These are phyloP conservation scores for Cunninghamia lanceolata DNA, from an alignment of 75 land plant genomes.

Conservation along the genomic window DNA sequence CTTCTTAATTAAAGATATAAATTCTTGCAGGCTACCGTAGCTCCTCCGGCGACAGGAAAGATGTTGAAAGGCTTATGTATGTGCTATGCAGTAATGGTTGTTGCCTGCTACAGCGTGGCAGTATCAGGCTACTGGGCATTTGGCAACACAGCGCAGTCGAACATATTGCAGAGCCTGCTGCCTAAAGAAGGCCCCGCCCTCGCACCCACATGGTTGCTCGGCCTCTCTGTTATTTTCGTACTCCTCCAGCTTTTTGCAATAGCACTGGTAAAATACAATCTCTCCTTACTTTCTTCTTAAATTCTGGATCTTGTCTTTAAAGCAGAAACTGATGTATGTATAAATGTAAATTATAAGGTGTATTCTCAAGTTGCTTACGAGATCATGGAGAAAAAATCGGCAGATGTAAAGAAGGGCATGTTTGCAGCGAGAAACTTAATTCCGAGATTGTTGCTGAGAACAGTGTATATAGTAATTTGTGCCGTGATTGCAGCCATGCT, in stretches of 20 bases:
- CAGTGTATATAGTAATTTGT: conserved; percentile 17
- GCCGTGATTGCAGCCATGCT: conserved; percentile 26
- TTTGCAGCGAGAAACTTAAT: conserved; percentile 73
- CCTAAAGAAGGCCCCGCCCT: conserved; percentile 62
- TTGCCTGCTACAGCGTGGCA: conserved; percentile 72
- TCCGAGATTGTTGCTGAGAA: conserved; percentile 54
- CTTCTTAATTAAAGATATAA: no score
- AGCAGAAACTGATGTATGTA: background rate
- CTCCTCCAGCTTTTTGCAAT: conserved; percentile 79
- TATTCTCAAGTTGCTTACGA: conserved; percentile 91
- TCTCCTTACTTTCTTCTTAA: background rate
- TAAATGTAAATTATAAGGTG: conserved; percentile 38
- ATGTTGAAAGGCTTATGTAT: conserved; percentile 81
- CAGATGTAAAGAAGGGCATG: conserved; percentile 55
- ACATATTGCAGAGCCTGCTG: conserved; percentile 35
- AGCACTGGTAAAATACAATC: conserved; percentile 49
- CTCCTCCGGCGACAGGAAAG: conserved; percentile 88
- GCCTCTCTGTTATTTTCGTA: conserved; percentile 54
- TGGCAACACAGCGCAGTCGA: background rate
- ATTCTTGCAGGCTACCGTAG: conserved; percentile 73
- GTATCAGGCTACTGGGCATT: conserved; percentile 75
- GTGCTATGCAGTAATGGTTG: conserved; percentile 65
- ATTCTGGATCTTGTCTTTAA: background rate
- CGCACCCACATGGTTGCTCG: conserved; percentile 67
- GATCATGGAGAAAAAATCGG: conserved; percentile 72